A percentile compares a stretch with the other conserved stretches of the same genome.
Conservation (phyloP, 306 rosid species). For the Lathyrus tuberosus region DNA sequence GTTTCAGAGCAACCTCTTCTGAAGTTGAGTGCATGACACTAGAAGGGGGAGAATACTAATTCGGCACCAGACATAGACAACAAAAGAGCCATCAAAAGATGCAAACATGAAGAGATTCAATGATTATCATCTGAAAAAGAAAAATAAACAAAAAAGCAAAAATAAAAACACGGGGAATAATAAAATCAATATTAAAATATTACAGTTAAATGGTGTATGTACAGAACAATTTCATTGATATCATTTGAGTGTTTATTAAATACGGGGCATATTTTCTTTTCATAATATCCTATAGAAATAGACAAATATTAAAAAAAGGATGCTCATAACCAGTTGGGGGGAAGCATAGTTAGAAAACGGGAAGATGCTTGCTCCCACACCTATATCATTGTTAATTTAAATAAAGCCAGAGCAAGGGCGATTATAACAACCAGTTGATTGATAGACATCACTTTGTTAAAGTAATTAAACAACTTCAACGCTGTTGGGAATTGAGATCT, state of each 20-base stretch:
- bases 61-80: neutral
- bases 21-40: neutral
- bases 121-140: neutral
- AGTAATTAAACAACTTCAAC: constrained; percentile 7
- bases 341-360: constrained; percentile 52
- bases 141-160: neutral
- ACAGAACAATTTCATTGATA: neutral
- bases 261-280: constrained; percentile 31
- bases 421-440: constrained; percentile 62
- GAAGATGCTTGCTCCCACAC: constrained; percentile 53
- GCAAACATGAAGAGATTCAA: constrained; percentile 1
- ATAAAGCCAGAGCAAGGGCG: constrained; percentile 61
- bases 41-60: neutral
- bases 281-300: constrained; percentile 40
- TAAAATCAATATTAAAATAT: neutral
- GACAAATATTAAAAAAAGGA: constrained; percentile 39
- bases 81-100: neutral
- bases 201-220: constrained; percentile 1
- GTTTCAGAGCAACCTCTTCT: constrained; percentile 78
- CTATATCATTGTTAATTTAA: constrained; percentile 55
- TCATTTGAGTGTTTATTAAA: constrained; percentile 27
- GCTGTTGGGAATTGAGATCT: neutral
- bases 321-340: constrained; percentile 54
- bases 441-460: constrained; percentile 59
- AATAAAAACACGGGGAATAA: neutral